These are phyloP conservation scores for Globisporangium alternatum DNA, from an alignment of 352 stramenopile genomes.

Conservation along the genomic window DNA sequence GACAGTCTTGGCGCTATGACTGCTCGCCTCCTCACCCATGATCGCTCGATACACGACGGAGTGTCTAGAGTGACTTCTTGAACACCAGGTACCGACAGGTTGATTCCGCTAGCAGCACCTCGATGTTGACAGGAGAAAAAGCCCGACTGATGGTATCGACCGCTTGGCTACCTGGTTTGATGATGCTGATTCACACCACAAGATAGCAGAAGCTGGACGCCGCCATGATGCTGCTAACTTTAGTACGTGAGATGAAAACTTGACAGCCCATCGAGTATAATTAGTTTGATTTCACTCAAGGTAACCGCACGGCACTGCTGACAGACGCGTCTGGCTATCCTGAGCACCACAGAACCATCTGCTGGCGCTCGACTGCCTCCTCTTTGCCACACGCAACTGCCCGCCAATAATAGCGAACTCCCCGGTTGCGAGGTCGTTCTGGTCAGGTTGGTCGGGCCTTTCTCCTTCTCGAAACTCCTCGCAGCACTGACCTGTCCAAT, in stretches of 20 bases:
- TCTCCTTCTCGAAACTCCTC: neutral
- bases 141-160: neutral
- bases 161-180: neutral
- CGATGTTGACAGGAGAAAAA: neutral
- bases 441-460: neutral
- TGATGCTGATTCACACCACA: no score
- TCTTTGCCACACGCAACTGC: slow-evolving; percentile 1
- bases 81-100: no score
- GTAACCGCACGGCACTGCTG: neutral
- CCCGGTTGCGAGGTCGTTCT: no score
- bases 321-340: no score
- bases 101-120: neutral
- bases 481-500: neutral
- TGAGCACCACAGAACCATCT: neutral
- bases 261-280: neutral
- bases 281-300: neutral
- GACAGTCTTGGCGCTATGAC: neutral
- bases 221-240: neutral
- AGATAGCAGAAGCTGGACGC: neutral
- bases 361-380: neutral
- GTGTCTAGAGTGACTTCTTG: neutral
- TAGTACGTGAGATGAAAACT: neutral
- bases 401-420: slow-evolving; percentile 3
- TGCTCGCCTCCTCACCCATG: neutral
- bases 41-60: no score